Conservation (phyloP, 2,329 filamentous ascomycete genomes). For the Colletotrichum cordylinicola region DNA sequence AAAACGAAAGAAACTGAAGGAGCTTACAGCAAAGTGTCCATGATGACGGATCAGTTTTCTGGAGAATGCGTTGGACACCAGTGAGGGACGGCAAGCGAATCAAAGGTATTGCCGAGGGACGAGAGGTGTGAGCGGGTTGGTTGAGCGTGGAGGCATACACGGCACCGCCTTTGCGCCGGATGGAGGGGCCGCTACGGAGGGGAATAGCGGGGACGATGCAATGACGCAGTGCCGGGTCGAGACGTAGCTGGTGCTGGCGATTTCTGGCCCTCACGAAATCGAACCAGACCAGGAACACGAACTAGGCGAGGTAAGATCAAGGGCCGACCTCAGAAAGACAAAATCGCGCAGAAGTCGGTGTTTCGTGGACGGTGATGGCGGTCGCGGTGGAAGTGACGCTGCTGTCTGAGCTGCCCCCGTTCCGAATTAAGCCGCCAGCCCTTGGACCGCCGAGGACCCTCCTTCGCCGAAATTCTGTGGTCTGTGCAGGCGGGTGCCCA, state of each 20-base stretch:
- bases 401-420: constrained; percentile 17
- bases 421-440: constrained; percentile 20
- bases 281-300: neutral
- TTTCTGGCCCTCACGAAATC: neutral
- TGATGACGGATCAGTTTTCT: neutral
- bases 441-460: neutral
- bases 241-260: neutral
- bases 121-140: neutral
- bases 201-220: constrained; percentile 18
- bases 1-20: neutral
- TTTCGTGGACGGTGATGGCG: neutral
- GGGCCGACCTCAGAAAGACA: neutral
- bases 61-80: neutral
- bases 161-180: constrained; percentile 18
- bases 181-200: constrained; percentile 18
- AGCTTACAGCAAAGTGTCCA: constrained; percentile 38
- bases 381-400: neutral
- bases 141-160: neutral
- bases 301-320: neutral
- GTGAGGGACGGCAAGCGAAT: neutral
- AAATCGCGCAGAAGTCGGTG: constrained; percentile 11
- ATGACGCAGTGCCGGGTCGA: constrained; percentile 11
- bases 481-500: constrained; percentile 3
- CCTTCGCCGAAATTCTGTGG: constrained; percentile 1
- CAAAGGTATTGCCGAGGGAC: neutral